Evolutionary conservation across 169 alveolate genomes (phyloP).

Genomic region (Babesia microti): DNA sequence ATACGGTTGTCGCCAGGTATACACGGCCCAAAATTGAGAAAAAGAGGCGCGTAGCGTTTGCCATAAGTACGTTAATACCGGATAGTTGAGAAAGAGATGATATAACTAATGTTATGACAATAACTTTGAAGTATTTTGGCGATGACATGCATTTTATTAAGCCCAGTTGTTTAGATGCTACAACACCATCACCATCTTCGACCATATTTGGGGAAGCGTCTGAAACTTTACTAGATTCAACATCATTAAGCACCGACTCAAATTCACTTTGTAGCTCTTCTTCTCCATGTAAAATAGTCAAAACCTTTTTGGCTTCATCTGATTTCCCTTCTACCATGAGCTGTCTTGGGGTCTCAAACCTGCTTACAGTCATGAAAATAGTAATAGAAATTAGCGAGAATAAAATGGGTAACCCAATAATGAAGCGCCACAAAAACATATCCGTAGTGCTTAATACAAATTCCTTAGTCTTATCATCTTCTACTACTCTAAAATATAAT

Average conservation of each 20-base stretch:
- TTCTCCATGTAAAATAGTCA: slow-evolving; percentile 45
- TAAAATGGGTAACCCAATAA: slow-evolving; percentile 45
- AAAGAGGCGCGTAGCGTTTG: slow-evolving; percentile 65
- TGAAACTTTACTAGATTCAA: slow-evolving; percentile 39
- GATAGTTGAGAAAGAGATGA: slow-evolving; percentile 68
- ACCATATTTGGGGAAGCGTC: slow-evolving; percentile 16
- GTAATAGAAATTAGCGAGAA: slow-evolving; percentile 36
- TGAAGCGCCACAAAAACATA: slow-evolving; percentile 46
- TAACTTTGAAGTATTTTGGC: slow-evolving; percentile 51
- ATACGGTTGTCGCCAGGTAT: slow-evolving; percentile 41
- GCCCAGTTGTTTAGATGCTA: too few species aligned
- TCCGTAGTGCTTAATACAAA: slow-evolving; percentile 13
- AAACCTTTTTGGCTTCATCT: slow-evolving; percentile 46
- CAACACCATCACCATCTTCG: too few species aligned
- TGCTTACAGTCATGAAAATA: slow-evolving; percentile 24
- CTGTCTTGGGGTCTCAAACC: slow-evolving; percentile 51
- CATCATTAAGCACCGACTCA: slow-evolving; percentile 41
- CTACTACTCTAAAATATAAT: slow-evolving; percentile 37
- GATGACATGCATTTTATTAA: slow-evolving; percentile 40
- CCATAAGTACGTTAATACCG: slow-evolving; percentile 67
- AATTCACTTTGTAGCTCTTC: slow-evolving; percentile 34
- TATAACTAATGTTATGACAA: slow-evolving; percentile 53
- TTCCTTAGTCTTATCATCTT: not conserved
- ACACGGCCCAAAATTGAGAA: slow-evolving; percentile 40
- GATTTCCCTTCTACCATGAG: slow-evolving; percentile 43